Base-by-base conservation (phyloP, 75 land plant species). In the Selaginella moellendorffii region DNA sequence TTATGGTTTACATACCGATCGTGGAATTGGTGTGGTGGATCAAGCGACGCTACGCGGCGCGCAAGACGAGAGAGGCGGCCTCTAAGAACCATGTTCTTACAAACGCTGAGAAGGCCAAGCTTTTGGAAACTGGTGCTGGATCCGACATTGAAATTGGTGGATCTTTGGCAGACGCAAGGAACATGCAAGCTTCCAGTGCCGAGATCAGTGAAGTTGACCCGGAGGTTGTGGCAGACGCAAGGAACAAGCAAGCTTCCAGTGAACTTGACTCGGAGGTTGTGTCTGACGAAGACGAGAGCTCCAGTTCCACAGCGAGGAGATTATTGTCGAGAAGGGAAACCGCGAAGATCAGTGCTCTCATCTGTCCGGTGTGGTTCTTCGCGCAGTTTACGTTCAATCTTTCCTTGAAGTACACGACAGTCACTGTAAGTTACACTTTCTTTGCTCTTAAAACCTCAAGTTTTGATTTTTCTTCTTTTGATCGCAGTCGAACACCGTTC, bases 291-390 rank as follows among this genome's bases (percentile, higher is more conserved):
- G 46, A 36, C 14, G 46, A 5, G 5, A 36, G 46, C 46, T 36
- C 46, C 10, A 36, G 46, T 36, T 5, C 5, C 14, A 36, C 46
- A 36, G 14, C 46, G 14, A 36, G 14, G 46, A 36, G 46, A 14
- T 14, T 36, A 5, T 14, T 36, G 5, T 36, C 81, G 0, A 76
- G 98, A 29, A 51, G 30, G 14, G 76, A 78, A 63, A 72, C 80
- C 60, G 98, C 98, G 0, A 78, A 76, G 65, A 80, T 80, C 52
- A 85, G 96, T 74, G 54, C 83, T 61, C 65, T 83, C 67, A 78
- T 93, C 42, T 83, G 85, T 61, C 98, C 98, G 0, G 82, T 93
- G 68, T 93, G 98, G 98, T 93, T 93, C 66, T 51, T 89, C 24
- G 96, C 96, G 0, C 98, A 93, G 29, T 80, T 93, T 22, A 85